Conservation (phyloP, 306 rosid species). For the Hippophae gyantsensis region DNA sequence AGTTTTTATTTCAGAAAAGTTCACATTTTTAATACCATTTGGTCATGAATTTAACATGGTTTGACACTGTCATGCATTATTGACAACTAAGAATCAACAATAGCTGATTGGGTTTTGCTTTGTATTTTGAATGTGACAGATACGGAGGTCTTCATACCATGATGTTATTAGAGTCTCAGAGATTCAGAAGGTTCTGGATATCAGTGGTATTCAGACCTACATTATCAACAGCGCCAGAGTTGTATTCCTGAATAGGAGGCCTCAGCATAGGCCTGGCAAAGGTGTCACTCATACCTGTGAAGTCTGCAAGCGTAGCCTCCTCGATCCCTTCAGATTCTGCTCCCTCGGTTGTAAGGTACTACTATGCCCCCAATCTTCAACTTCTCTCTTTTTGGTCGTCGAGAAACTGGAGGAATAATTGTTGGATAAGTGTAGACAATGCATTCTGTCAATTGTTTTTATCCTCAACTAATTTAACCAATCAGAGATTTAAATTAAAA, state of each 20-base stretch:
- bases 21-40: constrained; percentile 3
- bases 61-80: not conserved
- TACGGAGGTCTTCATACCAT: constrained; percentile 91
- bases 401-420: constrained; percentile 2
- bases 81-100: not conserved
- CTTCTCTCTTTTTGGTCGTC: constrained; percentile 9
- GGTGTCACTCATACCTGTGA: constrained; percentile 97
- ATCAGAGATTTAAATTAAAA: constrained; percentile 1
- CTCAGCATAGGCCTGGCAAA: constrained; percentile 98
- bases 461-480: constrained; percentile 8
- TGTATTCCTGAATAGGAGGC: constrained; percentile 88
- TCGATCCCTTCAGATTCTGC: constrained; percentile 85
- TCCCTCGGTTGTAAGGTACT: constrained; percentile 98
- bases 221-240: constrained; percentile 96
- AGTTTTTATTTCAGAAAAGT: not conserved
- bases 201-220: constrained; percentile 89
- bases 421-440: not conserved
- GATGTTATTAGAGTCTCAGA: constrained; percentile 87
- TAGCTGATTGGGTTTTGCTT: constrained; percentile 8
- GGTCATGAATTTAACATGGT: constrained; percentile 3
- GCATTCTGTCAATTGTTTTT: not conserved
- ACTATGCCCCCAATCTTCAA: not conserved
- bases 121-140: constrained; percentile 33
- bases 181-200: constrained; percentile 93
- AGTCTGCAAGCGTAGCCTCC: constrained; percentile 96